A percentile compares a stretch with the other conserved stretches of the same genome.
Evolutionary conservation across 176 grass and related monocot species (phyloP).

Genomic region (Thalia dealbata): DNA sequence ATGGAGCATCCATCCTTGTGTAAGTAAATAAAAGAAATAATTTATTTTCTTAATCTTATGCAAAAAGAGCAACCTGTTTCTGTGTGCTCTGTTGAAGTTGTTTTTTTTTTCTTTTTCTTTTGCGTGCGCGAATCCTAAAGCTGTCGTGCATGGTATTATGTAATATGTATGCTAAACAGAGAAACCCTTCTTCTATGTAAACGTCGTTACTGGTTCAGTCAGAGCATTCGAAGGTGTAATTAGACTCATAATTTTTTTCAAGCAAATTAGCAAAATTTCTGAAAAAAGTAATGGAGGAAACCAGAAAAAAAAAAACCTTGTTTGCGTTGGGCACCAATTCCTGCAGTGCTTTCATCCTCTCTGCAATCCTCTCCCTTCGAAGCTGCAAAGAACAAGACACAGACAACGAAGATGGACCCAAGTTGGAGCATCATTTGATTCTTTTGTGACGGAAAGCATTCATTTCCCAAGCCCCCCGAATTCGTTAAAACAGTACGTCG

Average conservation of each 20-base stretch:
- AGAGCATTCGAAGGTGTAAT: not conserved
- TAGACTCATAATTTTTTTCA: not conserved
- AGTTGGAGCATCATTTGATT: not conserved
- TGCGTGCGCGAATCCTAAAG: too few relatives aligned
- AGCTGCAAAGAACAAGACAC: slow-evolving; percentile 29
- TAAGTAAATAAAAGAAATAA: too few relatives aligned
- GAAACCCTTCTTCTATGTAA: too few relatives aligned
- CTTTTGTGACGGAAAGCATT: not conserved
- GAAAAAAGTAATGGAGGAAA: not conserved
- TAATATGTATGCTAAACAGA: too few relatives aligned
- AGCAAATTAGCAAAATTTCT: not conserved
- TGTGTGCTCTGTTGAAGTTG: too few relatives aligned
- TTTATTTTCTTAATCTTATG: too few relatives aligned
- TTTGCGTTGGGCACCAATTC: slow-evolving; percentile 66
- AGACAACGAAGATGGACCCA: not conserved
- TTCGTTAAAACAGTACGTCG: slow-evolving; percentile 4
- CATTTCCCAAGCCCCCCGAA: not conserved
- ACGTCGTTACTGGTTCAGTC: too few relatives aligned
- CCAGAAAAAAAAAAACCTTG: slow-evolving; percentile 38
- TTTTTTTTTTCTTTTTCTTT: too few relatives aligned
- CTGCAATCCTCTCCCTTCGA: slow-evolving; percentile 71
- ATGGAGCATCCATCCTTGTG: too few relatives aligned
- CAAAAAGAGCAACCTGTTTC: too few relatives aligned
- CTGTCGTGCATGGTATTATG: too few relatives aligned
- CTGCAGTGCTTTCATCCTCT: slow-evolving; percentile 78